Base-by-base conservation (phyloP, 441 rosid species). In the Euphorbia corollata region DNA sequence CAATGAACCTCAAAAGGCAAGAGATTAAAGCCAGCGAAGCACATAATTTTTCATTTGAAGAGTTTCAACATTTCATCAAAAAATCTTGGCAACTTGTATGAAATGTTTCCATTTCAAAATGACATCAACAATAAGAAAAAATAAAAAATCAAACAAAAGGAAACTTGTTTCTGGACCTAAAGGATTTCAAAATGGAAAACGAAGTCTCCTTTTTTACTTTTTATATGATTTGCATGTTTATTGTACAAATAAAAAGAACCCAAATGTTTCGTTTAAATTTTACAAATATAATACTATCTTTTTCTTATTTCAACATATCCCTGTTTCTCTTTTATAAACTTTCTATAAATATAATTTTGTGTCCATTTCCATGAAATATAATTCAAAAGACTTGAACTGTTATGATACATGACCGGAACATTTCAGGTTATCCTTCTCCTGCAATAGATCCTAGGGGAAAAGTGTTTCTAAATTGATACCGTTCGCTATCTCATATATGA, bases 391-490 rank as follows among this genome's bases (percentile, higher is more conserved):
- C 54, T 50, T 18, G 54, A 50, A 50, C 22, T 3, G 54, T 6
- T 4, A 50, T 50, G 7, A 50, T 50, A 50, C 54, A 16, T 16
- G 54, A 48, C n/a, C 50, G n/a, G n/a, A 8, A 39, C 20, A 16
- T 61, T 61, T 39, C 54, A 50, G 20, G n/a, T 50, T 50, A 50
- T 50, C 54, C 32, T 19, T 61, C 19, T 61, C 30, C 32, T 38
- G n/a, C 65, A 62, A 41, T 62, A 38, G 54, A 41, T 62, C 50
- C 34, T 62, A 0, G 15, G 30, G 45, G 19, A 62, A 43, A 62
- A n/a, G 48, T 61, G 13, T 61, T 51, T 51, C 23, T 18, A 51
- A 51, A 18, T 51, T 51, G 56, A n/a, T 51, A 51, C 10, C 23
- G 23, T 51, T 51, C 23, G 56, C 23, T 18, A 51, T 51, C 56